phyloP scores from a whole-genome alignment of 2,329 filamentous ascomycete species.

The Tolypocladium ophioglossoides region DNA sequence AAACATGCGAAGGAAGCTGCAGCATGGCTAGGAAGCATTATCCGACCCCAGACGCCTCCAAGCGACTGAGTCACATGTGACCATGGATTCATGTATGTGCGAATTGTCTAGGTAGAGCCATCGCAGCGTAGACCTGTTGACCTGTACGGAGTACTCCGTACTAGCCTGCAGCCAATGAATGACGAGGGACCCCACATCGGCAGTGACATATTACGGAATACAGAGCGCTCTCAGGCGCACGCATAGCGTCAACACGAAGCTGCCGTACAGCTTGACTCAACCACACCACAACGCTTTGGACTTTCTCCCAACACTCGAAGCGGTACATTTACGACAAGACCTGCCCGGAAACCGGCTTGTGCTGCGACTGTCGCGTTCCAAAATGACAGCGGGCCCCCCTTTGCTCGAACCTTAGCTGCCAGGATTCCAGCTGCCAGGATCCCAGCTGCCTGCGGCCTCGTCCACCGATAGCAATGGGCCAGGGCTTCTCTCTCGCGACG shows the following conservation, averaged over 20 bases:
- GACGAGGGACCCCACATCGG: not conserved
- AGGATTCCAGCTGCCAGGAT: not conserved
- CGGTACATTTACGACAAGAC: not conserved
- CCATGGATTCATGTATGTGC: not conserved
- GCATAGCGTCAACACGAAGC: not conserved
- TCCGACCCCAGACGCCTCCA: not conserved
- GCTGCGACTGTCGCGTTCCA: not conserved
- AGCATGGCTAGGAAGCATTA: not conserved
- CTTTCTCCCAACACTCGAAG: not conserved
- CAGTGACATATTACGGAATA: too few relatives aligned
- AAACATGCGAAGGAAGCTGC: not conserved
- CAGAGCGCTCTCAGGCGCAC: too few relatives aligned
- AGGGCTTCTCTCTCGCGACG: conserved; percentile 89
- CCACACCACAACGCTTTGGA: not conserved
- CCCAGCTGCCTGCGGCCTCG: not conserved
- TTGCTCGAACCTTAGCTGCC: not conserved
- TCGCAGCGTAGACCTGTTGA: not conserved
- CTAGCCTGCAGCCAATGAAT: not conserved
- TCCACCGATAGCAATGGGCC: conserved; percentile 57
- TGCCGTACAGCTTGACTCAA: not conserved
- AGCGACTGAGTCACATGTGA: not conserved
- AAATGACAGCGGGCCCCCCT: not conserved
- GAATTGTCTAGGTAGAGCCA: not conserved
- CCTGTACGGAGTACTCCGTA: too few relatives aligned
- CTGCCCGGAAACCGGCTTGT: not conserved